These are phyloP conservation scores for Galerina marginata DNA, from an alignment of 768 basidiomycete genomes.

Conservation along the genomic window DNA sequence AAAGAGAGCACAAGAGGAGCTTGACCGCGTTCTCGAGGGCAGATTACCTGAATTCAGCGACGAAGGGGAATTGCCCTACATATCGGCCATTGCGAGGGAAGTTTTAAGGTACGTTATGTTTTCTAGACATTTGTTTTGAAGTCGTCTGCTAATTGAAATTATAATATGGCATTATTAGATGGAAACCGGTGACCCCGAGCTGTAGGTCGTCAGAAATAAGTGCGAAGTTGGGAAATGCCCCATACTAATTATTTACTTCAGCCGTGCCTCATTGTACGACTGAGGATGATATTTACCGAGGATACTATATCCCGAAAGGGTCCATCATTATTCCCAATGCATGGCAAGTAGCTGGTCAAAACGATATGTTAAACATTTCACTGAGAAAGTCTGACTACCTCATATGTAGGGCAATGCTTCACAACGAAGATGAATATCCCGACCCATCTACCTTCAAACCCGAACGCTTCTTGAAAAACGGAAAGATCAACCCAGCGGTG, in stretches of 20 bases:
- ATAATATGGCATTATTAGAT: too few species aligned
- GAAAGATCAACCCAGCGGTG: slow-evolving; percentile 29
- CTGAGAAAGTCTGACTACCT: not conserved
- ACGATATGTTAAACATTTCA: not conserved
- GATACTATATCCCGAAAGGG: slow-evolving; percentile 36
- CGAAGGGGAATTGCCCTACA: slow-evolving; percentile 33
- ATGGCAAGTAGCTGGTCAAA: slow-evolving; percentile 32
- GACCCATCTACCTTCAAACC: slow-evolving; percentile 48
- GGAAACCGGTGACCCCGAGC: too few species aligned
- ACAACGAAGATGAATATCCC: slow-evolving; percentile 42
- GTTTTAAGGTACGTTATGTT: slow-evolving; percentile 31
- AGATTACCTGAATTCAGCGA: slow-evolving; percentile 39
- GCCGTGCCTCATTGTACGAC: slow-evolving; percentile 26
- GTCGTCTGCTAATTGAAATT: not conserved
- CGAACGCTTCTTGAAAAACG: slow-evolving; percentile 42
- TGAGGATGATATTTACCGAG: slow-evolving; percentile 34
- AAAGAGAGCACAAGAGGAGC: slow-evolving; percentile 37
- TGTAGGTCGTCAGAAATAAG: too few species aligned
- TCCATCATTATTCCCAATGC: slow-evolving; percentile 37
- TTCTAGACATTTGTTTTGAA: slow-evolving; percentile 26
- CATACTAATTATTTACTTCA: slow-evolving; percentile 5
- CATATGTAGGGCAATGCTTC: slow-evolving; percentile 44
- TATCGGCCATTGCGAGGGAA: slow-evolving; percentile 37
- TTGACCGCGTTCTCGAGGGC: slow-evolving; percentile 40
- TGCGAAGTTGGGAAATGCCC: too few species aligned